Evolutionary conservation across 106 monocot genomes (phyloP), one percentile per base, ranked within the genome.

Genomic region (Dactylorhiza incarnata): DNA sequence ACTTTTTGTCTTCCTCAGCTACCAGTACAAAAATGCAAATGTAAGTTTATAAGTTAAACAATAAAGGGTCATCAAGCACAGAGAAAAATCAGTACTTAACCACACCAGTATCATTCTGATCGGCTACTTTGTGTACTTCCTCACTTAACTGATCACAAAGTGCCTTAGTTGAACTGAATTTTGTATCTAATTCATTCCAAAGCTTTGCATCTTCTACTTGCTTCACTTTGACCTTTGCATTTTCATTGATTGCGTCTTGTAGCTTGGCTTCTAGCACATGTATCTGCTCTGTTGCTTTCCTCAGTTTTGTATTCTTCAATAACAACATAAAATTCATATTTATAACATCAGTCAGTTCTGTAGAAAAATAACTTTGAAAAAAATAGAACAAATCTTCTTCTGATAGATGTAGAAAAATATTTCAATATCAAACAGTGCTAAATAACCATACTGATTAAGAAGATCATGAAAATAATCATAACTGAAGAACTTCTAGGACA

Each of bases 1-100:
- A 80, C 63, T 84, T 99, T 80, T 88, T 91, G 84, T 91, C 94
- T 73, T 92, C 86, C 81, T 99, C 99, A 72, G 91, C 99, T 99
- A 71, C 0, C 48, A 72, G 17, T 17, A 16, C 7, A 48, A 72
- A 49, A 72, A 37, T 29, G 16, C 5, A 72, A 7, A 72, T 15
- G 49, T 49, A 45, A 61, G 20, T 29, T 73, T n/a, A 53, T 23
- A 66, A 66, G 19, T 55, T 75, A 71, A 44, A 63, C 24, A 52
- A 54, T 53, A 48, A 70, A 49, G 16, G 52, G 25, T n/a, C 5
- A 49, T 12, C 37, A 20, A 25, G 25, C 59, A 29, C 1, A 24
- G 0, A 74, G 24, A 72, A 83, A 29, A 69, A 70, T 29, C 37
- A 62, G 25, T 5, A 76, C 53, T 54, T 4, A 49, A 3, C 49